These are phyloP conservation scores for Copromyces sp. DNA, from an alignment of 495 filamentous ascomycete species.

Conservation along the genomic window DNA sequence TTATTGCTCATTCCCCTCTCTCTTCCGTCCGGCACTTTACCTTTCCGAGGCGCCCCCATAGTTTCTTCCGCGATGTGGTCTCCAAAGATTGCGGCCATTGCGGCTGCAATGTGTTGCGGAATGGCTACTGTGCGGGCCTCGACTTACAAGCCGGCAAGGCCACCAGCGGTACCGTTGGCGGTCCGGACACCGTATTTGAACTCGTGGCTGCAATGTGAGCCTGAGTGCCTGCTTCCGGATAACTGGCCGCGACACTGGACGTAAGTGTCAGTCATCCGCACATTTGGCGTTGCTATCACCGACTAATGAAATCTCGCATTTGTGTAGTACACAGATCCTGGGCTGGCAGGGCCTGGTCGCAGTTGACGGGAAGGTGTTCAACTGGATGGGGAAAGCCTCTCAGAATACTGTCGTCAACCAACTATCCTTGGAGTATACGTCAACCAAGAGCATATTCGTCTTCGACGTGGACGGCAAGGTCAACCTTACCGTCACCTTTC, in stretches of 20 bases:
- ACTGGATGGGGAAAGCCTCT: constrained; percentile 53
- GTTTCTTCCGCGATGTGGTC: constrained; percentile 1
- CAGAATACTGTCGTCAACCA: constrained; percentile 37
- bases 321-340: constrained; percentile 49
- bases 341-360: constrained; percentile 65
- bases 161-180: constrained; percentile 18
- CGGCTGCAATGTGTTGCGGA: constrained; percentile 4
- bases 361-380: constrained; percentile 42
- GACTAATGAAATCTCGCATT: constrained; percentile 33
- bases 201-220: constrained; percentile 21
- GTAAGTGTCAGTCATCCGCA: constrained; percentile 8
- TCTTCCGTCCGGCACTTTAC: background rate
- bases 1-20: background rate
- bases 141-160: constrained; percentile 12
- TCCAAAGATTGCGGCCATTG: constrained; percentile 1
- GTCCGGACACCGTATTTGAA: constrained; percentile 24
- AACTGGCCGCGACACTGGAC: constrained; percentile 21
- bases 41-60: background rate
- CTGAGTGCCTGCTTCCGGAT: constrained; percentile 15
- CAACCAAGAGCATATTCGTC: constrained; percentile 76
- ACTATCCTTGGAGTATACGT: constrained; percentile 62
- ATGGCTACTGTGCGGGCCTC: constrained; percentile 2
- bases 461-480: constrained; percentile 58
- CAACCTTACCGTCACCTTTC: constrained; percentile 68
- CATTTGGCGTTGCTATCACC: background rate